A percentile compares a stretch with the other conserved stretches of the same genome.
These are phyloP conservation scores for Phytophthora sansomeana DNA, from an alignment of 352 stramenopile genomes.

Conservation along the genomic window DNA sequence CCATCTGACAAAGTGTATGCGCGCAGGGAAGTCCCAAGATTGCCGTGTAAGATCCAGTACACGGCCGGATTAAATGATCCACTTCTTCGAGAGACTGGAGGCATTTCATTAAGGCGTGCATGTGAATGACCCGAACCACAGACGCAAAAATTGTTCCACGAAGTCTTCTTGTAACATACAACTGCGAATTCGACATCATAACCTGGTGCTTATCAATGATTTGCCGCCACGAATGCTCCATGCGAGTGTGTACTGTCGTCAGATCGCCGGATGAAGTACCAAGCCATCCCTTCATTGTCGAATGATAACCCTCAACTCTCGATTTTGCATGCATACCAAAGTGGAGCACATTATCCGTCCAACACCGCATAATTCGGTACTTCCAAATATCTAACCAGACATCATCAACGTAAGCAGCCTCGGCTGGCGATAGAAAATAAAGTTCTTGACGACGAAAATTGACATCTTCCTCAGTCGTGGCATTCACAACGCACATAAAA, in stretches of 20 bases:
- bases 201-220: too few species aligned
- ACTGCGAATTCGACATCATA: too few species aligned
- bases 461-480: not conserved
- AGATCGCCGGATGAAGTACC: conserved; percentile 11
- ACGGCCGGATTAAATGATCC: too few species aligned
- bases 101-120: too few species aligned
- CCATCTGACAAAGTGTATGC: too few species aligned
- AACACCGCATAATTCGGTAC: conserved; percentile 22
- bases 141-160: too few species aligned
- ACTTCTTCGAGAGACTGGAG: too few species aligned
- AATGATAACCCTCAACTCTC: conserved; percentile 32
- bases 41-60: too few species aligned
- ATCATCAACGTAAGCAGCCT: conserved; percentile 15
- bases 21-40: too few species aligned
- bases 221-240: conserved; percentile 25
- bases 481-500: not conserved
- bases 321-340: conserved; percentile 30
- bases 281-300: conserved; percentile 23
- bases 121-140: too few species aligned
- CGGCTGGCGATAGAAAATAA: not conserved
- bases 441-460: not conserved
- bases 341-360: conserved; percentile 11
- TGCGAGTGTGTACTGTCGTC: conserved; percentile 5
- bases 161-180: too few species aligned
- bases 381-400: conserved; percentile 35